Evolutionary conservation across 2,329 filamentous ascomycete species (phyloP).

Genomic region (Coniochaeta pulveracea): DNA sequence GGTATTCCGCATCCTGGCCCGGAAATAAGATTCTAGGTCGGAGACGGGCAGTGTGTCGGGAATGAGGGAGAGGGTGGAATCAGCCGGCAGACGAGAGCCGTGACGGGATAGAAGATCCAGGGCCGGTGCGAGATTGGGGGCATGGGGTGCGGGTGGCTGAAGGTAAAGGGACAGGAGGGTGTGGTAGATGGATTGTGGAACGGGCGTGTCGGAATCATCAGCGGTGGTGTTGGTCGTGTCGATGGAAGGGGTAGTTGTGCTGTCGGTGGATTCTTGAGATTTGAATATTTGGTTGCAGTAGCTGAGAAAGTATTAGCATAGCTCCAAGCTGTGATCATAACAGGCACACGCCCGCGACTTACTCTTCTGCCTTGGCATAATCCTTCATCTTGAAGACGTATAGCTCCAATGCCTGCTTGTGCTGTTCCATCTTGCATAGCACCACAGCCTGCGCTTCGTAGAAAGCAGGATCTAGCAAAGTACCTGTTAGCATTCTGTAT

Average conservation of each 20-base stretch:
- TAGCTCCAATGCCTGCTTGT: slow-evolving; percentile 92
- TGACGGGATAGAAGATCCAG: slow-evolving; percentile 84
- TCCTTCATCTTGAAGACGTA: slow-evolving; percentile 92
- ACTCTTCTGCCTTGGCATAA: slow-evolving; percentile 88
- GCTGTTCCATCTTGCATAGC: slow-evolving; percentile 87
- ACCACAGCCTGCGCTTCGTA: slow-evolving; percentile 86
- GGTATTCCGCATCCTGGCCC: slow-evolving; percentile 75
- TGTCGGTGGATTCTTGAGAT: slow-evolving; percentile 30
- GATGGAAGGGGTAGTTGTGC: slow-evolving; percentile 6
- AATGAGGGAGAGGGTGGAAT: slow-evolving; percentile 76
- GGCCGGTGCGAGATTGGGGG: slow-evolving; percentile 65
- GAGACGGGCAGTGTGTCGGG: slow-evolving; percentile 68
- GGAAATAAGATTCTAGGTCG: slow-evolving; percentile 83
- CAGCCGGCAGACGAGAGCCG: slow-evolving; percentile 79
- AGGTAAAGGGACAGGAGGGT: slow-evolving; percentile 84
- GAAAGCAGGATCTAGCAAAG: slow-evolving; percentile 62
- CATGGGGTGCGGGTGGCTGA: slow-evolving; percentile 61
- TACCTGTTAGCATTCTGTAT: slow-evolving; percentile 5
- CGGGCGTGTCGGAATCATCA: slow-evolving; percentile 35
- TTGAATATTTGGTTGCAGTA: slow-evolving; percentile 85
- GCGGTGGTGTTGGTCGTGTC: slow-evolving; percentile 16
- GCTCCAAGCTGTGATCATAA: no score
- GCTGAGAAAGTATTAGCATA: no score
- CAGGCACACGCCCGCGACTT: slow-evolving; percentile 23
- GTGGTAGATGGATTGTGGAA: slow-evolving; percentile 75